These are phyloP conservation scores for Pseudogymnoascus verrucosus DNA, from an alignment of 2,329 filamentous ascomycete genomes.

Conservation along the genomic window DNA sequence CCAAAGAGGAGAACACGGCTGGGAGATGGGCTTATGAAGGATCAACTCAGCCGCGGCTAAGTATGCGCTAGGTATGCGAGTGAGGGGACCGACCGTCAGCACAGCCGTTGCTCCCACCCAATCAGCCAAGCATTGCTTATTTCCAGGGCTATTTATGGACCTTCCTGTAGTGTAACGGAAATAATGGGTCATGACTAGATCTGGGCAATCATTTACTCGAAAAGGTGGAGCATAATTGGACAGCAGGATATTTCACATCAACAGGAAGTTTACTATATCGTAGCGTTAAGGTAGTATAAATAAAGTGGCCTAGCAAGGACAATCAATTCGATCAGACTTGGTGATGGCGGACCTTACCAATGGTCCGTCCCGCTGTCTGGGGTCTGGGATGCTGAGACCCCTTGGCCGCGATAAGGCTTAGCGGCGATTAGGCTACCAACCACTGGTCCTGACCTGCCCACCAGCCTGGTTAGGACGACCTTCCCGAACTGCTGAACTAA, in stretches of 20 bases:
- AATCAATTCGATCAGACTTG: neutral
- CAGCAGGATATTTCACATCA: neutral
- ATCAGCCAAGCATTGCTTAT: constrained; percentile 37
- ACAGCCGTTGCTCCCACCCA: constrained; percentile 49
- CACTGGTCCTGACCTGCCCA: too few relatives aligned
- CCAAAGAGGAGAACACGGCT: neutral
- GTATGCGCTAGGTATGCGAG: constrained; percentile 21
- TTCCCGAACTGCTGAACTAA: neutral
- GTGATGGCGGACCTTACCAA: neutral
- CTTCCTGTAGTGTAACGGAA: neutral
- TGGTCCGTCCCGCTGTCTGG: neutral
- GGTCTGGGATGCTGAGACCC: neutral
- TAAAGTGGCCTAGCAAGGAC: neutral
- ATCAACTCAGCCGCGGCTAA: neutral
- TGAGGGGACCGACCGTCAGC: constrained; percentile 35
- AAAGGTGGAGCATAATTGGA: neutral
- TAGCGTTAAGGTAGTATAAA: neutral
- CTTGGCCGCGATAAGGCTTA: neutral
- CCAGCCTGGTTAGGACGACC: neutral
- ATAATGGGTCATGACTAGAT: neutral
- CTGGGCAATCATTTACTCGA: neutral
- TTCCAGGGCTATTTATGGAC: neutral
- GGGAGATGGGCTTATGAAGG: neutral
- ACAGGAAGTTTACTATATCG: neutral
- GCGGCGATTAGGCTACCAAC: neutral